These are phyloP conservation scores for Chaetomium cochliodes DNA, from an alignment of 495 filamentous ascomycete species.

Conservation along the genomic window DNA sequence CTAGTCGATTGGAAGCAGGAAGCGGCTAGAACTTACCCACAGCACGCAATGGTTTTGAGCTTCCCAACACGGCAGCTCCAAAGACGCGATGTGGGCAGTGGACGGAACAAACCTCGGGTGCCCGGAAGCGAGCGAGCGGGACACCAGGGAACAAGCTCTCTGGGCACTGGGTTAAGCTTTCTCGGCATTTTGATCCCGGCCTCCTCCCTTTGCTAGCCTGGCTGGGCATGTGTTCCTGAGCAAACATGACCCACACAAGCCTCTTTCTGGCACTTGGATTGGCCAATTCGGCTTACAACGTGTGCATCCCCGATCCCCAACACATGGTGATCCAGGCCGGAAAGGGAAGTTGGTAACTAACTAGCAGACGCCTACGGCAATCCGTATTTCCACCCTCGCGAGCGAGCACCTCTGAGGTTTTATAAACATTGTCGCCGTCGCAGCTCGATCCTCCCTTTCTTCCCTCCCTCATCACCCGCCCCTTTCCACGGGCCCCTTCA, in stretches of 20 bases:
- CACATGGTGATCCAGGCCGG: conserved; percentile 2
- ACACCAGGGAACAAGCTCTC: conserved; percentile 5
- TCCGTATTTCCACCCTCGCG: neutral
- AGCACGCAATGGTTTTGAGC: neutral
- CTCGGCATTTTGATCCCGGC: neutral
- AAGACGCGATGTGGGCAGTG: neutral
- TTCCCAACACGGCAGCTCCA: conserved; percentile 11
- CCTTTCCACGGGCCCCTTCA: neutral
- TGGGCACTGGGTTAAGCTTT: conserved; percentile 13
- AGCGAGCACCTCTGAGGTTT: no score
- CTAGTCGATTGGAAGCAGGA: neutral
- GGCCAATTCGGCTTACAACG: conserved; percentile 8
- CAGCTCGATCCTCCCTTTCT: no score
- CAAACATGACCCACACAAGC: neutral
- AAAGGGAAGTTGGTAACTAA: conserved; percentile 8
- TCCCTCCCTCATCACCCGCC: neutral
- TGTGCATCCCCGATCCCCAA: neutral
- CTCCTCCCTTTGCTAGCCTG: neutral
- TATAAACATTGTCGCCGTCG: neutral
- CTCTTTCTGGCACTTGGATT: neutral
- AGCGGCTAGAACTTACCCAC: neutral
- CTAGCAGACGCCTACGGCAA: neutral
- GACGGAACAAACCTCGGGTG: neutral
- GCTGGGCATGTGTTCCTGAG: neutral
- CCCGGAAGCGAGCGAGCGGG: neutral